Conservation (phyloP, 441 rosid genomes). For the Dalechampia spathulata region DNA sequence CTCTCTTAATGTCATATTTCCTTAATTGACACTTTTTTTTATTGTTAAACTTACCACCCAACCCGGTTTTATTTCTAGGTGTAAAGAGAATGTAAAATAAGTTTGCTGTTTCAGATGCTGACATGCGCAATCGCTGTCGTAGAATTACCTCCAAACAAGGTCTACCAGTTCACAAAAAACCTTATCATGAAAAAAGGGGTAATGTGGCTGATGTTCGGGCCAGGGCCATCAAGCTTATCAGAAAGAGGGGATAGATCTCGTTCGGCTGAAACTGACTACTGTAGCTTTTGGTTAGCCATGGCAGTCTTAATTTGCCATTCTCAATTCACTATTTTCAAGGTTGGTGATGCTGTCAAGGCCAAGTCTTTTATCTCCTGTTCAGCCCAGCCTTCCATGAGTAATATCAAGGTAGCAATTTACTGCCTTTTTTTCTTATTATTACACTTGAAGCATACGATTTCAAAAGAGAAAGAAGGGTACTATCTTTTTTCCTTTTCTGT, state of each 20-base stretch:
- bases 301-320: conserved; percentile 48
- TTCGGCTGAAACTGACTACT: conserved; percentile 3
- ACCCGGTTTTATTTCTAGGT: no score
- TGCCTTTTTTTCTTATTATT: no score
- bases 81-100: neutral
- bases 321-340: conserved; percentile 18
- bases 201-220: neutral
- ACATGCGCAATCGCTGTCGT: conserved; percentile 12
- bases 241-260: neutral
- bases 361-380: conserved; percentile 45
- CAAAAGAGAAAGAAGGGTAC: no score
- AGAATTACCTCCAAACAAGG: conserved; percentile 16
- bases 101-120: conserved; percentile 4
- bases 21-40: no score
- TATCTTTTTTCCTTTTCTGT: no score
- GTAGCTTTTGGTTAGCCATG: conserved; percentile 30
- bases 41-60: no score
- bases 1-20: no score
- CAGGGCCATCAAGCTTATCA: no score
- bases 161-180: conserved; percentile 3
- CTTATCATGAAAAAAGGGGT: conserved; percentile 19
- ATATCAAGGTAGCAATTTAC: conserved; percentile 41
- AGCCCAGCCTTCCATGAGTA: conserved; percentile 57
- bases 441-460: no score
- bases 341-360: conserved; percentile 22